phyloP scores from a whole-genome alignment of 257 asterid species.

The Knoxia roxburghii region DNA sequence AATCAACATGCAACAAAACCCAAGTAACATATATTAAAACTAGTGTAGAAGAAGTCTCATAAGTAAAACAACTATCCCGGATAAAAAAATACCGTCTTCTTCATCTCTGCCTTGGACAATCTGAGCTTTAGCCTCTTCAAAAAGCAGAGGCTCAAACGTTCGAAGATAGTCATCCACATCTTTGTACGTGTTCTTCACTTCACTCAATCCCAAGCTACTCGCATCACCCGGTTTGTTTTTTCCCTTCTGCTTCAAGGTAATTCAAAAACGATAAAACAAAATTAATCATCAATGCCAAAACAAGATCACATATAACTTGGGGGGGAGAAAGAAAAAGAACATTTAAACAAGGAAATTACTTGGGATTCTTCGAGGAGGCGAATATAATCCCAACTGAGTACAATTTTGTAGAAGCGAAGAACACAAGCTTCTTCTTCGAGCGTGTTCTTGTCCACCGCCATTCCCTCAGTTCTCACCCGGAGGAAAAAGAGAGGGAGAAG shows the following conservation, averaged over 20 bases:
- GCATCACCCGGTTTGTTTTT: slow-evolving; percentile 29
- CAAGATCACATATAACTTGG: not conserved
- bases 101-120: slow-evolving; percentile 54
- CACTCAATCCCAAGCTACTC: slow-evolving; percentile 36
- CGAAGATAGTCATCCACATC: slow-evolving; percentile 71
- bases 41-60: not conserved
- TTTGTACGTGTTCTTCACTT: slow-evolving; percentile 60
- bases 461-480: slow-evolving; percentile 10
- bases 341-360: slow-evolving; percentile 21
- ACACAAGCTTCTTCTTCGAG: slow-evolving; percentile 52
- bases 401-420: slow-evolving; percentile 68
- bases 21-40: not conserved
- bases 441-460: slow-evolving; percentile 73
- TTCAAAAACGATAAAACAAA: not conserved
- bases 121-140: slow-evolving; percentile 93
- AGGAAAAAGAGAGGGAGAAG: not conserved
- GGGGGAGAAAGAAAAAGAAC: not conserved
- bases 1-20: not conserved
- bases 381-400: slow-evolving; percentile 84
- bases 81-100: slow-evolving; percentile 52
- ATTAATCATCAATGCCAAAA: not conserved
- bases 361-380: slow-evolving; percentile 57
- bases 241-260: slow-evolving; percentile 30
- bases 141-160: slow-evolving; percentile 83
- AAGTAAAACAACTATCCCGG: not conserved